Evolutionary conservation across 495 filamentous ascomycete species (phyloP).

Genomic region (Penicillium cataractarum): DNA sequence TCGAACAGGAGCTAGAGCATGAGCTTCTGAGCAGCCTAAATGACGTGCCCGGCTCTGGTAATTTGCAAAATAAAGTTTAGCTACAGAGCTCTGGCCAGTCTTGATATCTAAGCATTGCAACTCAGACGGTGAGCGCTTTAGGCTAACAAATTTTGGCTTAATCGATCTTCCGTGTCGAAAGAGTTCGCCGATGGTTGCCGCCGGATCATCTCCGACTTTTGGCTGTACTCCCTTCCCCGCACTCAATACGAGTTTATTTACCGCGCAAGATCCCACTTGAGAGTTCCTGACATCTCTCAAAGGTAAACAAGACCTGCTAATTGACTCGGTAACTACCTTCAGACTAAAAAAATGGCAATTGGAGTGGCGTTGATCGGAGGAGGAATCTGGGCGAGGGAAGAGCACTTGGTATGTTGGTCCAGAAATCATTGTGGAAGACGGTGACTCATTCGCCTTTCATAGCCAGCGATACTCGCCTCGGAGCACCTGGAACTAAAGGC

Average conservation of each 20-base stretch:
- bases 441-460: not conserved
- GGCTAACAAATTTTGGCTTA: not conserved
- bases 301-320: not conserved
- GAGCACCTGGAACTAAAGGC: conserved; percentile 2
- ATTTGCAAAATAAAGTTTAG: not conserved
- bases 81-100: not conserved
- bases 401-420: conserved; percentile 6
- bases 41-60: not conserved
- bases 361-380: conserved; percentile 6
- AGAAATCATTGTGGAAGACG: too few species aligned
- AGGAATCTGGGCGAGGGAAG: conserved; percentile 12
- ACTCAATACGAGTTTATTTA: not conserved
- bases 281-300: not conserved
- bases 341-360: not conserved
- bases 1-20: not conserved
- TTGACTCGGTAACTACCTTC: not conserved
- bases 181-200: not conserved
- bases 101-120: not conserved
- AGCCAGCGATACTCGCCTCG: conserved; percentile 9
- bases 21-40: too few species aligned
- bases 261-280: not conserved
- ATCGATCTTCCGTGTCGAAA: not conserved
- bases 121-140: not conserved
- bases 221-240: not conserved
- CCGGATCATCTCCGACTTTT: not conserved